These are phyloP conservation scores for Hyaloperonospora brassicae DNA, from an alignment of 352 stramenopile genomes.

Conservation along the genomic window DNA sequence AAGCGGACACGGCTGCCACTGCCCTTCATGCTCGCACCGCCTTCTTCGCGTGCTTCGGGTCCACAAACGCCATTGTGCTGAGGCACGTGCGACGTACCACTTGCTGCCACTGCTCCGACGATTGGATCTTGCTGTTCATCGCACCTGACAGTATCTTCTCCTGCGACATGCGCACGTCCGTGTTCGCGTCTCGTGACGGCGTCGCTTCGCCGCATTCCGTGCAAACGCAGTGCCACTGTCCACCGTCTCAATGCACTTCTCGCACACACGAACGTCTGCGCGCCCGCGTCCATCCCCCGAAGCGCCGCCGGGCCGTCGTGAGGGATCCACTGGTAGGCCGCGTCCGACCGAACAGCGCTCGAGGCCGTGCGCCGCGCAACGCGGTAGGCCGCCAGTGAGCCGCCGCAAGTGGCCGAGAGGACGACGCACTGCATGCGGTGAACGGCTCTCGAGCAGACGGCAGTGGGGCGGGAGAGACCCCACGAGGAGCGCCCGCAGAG, in stretches of 20 bases:
- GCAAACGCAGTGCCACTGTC: slow-evolving; percentile 77
- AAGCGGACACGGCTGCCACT: slow-evolving; percentile 82
- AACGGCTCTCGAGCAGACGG: slow-evolving; percentile 74
- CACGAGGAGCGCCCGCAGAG: slow-evolving; percentile 53
- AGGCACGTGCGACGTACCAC: slow-evolving; percentile 78
- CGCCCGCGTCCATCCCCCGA: slow-evolving; percentile 38
- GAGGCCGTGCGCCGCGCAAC: slow-evolving; percentile 64
- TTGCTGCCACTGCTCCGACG: slow-evolving; percentile 76
- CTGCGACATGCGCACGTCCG: slow-evolving; percentile 81
- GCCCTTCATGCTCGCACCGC: slow-evolving; percentile 59
- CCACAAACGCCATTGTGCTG: slow-evolving; percentile 81
- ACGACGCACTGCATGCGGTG: slow-evolving; percentile 86
- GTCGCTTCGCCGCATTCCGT: slow-evolving; percentile 85
- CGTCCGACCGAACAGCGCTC: slow-evolving; percentile 42
- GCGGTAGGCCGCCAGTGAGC: slow-evolving; percentile 67
- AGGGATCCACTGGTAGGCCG: slow-evolving; percentile 64
- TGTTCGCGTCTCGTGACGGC: slow-evolving; percentile 67
- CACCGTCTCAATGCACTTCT: too few relatives aligned
- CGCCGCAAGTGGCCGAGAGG: slow-evolving; percentile 60
- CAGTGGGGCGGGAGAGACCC: slow-evolving; percentile 73
- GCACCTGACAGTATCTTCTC: slow-evolving; percentile 77
- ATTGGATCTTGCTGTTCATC: slow-evolving; percentile 71
- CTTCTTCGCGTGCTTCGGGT: slow-evolving; percentile 78
- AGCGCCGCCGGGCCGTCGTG: slow-evolving; percentile 42
- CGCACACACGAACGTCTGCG: slow-evolving; percentile 69